Conservation (phyloP, 208 protist genomes). For the Crithidia acanthocephali region DNA sequence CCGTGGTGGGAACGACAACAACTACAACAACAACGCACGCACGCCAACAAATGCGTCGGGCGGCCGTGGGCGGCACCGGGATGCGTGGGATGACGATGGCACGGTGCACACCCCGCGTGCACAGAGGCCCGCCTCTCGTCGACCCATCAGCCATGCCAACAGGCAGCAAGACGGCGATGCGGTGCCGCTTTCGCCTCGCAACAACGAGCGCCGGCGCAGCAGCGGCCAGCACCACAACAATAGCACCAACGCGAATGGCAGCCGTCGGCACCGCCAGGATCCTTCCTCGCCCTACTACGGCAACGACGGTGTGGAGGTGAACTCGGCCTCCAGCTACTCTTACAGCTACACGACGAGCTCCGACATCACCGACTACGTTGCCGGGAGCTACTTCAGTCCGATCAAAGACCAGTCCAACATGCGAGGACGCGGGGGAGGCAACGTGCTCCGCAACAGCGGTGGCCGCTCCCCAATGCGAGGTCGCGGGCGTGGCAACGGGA, state of each 20-base stretch:
- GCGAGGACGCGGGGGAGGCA: background rate
- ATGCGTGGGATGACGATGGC: constrained; percentile 2
- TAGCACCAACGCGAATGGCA: constrained; percentile 14
- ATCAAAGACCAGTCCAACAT: background rate
- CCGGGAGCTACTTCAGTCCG: constrained; percentile 31
- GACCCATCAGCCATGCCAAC: background rate
- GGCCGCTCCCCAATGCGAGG: constrained; percentile 10
- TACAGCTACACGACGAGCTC: constrained; percentile 34
- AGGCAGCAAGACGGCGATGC: too few relatives aligned
- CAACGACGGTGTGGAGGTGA: constrained; percentile 10
- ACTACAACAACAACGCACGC: background rate
- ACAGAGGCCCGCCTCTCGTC: background rate
- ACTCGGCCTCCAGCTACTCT: constrained; percentile 24
- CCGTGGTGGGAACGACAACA: background rate
- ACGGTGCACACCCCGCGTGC: constrained; percentile 3
- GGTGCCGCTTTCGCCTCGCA: too few relatives aligned
- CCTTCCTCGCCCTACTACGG: constrained; percentile 4
- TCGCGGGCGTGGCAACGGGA: background rate
- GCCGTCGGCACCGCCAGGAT: background rate
- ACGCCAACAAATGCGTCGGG: constrained; percentile 7
- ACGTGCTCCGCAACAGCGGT: background rate
- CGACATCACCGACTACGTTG: constrained; percentile 30
- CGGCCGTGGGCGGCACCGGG: background rate
- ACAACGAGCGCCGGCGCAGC: too few relatives aligned
- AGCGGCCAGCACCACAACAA: constrained; percentile 12